These are phyloP conservation scores for Neocucurbitaria cava DNA, from an alignment of 2,329 filamentous ascomycete genomes.

Conservation along the genomic window DNA sequence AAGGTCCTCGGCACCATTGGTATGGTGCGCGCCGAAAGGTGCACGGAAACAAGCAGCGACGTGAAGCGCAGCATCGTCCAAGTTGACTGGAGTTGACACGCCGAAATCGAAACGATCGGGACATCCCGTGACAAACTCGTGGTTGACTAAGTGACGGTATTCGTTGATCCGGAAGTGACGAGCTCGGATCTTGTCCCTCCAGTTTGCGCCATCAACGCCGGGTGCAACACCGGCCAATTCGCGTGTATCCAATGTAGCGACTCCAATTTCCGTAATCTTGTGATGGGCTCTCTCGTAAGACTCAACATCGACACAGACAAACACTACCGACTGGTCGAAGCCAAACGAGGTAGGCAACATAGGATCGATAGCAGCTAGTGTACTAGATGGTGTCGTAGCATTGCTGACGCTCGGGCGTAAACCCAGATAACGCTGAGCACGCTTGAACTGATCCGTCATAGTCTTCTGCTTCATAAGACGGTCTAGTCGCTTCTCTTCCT, in stretches of 20 bases:
- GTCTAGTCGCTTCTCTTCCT: conserved; percentile 59
- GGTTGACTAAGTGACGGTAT: conserved; percentile 70
- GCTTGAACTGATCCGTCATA: conserved; percentile 65
- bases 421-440: conserved; percentile 74
- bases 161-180: conserved; percentile 82
- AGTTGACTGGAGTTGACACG: conserved; percentile 61
- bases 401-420: conserved; percentile 55
- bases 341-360: conserved; percentile 30
- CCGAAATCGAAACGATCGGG: conserved; percentile 79
- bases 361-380: conserved; percentile 23
- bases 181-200: conserved; percentile 71
- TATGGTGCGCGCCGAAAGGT: conserved; percentile 56
- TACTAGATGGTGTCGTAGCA: neutral
- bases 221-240: conserved; percentile 64
- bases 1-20: conserved; percentile 4
- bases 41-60: conserved; percentile 64
- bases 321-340: conserved; percentile 63
- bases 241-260: conserved; percentile 79
- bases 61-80: conserved; percentile 53
- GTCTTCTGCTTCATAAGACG: conserved; percentile 59
- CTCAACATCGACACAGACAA: conserved; percentile 84
- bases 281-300: conserved; percentile 72
- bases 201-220: conserved; percentile 67
- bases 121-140: conserved; percentile 72
- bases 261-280: conserved; percentile 82